phyloP scores from a whole-genome alignment of 2,329 filamentous ascomycete genomes.

The Nannizziopsis barbatae region DNA sequence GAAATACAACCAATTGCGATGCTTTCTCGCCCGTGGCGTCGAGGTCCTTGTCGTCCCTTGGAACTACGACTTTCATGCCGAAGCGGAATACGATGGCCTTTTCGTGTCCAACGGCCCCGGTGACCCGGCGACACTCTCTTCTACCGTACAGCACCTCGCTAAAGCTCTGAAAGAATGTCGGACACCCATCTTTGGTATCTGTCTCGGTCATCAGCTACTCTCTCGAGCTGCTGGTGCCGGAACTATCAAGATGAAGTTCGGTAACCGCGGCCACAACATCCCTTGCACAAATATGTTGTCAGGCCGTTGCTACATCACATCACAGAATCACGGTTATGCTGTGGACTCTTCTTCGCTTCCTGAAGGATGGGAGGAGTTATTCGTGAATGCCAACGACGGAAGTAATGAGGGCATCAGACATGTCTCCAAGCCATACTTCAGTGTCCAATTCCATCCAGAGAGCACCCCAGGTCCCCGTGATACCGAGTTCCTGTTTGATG shows the following conservation, averaged over 20 bases:
- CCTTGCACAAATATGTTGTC: slow-evolving; percentile 93
- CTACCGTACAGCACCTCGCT: slow-evolving; percentile 67
- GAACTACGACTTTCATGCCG: slow-evolving; percentile 81
- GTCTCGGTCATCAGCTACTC: slow-evolving; percentile 85
- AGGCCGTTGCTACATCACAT: slow-evolving; percentile 96
- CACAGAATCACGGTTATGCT: slow-evolving; percentile 94
- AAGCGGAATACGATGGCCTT: slow-evolving; percentile 83
- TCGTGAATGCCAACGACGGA: slow-evolving; percentile 95
- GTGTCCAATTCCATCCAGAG: slow-evolving; percentile 98
- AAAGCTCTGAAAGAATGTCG: slow-evolving; percentile 64
- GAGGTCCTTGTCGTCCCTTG: slow-evolving; percentile 92
- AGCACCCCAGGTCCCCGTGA: slow-evolving; percentile 90
- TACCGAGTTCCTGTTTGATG: slow-evolving; percentile 93
- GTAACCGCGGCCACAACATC: slow-evolving; percentile 97
- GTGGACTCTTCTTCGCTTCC: slow-evolving; percentile 71
- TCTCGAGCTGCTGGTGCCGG: slow-evolving; percentile 75
- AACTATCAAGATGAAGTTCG: slow-evolving; percentile 97
- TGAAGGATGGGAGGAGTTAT: slow-evolving; percentile 79
- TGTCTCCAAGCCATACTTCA: slow-evolving; percentile 77
- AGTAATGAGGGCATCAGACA: slow-evolving; percentile 98
- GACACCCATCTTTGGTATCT: slow-evolving; percentile 91
- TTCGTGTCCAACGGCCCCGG: slow-evolving; percentile 98
- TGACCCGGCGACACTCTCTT: slow-evolving; percentile 74
- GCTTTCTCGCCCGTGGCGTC: slow-evolving; percentile 78
- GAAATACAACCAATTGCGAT: slow-evolving; percentile 96